Evolutionary conservation across 371 early-diverging fungal species (phyloP).

Genomic region (Mortierella sp.): DNA sequence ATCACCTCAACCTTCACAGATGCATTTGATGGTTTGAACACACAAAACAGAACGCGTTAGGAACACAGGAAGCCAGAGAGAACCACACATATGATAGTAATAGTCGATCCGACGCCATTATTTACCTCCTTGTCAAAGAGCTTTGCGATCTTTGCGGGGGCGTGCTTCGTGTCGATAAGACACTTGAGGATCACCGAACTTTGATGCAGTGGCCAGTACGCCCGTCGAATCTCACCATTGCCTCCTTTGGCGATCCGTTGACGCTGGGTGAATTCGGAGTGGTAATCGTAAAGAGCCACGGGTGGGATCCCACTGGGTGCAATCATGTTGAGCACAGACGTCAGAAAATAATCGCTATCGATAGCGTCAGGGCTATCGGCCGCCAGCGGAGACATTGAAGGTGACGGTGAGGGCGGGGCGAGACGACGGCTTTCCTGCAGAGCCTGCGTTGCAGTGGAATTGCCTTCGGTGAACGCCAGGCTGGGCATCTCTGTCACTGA

Average conservation of each 20-base stretch:
- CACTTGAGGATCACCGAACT: conserved; percentile 39
- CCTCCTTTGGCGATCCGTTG: conserved; percentile 37
- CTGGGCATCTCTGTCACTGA: conserved; percentile 43
- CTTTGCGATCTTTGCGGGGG: conserved; percentile 19
- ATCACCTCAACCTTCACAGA: conserved; percentile 36
- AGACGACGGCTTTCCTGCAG: conserved; percentile 10
- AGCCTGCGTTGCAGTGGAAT: conserved; percentile 12
- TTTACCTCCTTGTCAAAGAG: conserved; percentile 47
- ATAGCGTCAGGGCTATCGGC: conserved; percentile 4
- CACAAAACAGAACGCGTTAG: neutral
- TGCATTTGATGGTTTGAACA: too few relatives aligned
- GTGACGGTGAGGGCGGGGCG: conserved; percentile 23
- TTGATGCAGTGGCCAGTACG: conserved; percentile 23
- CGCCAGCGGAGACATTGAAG: conserved; percentile 18
- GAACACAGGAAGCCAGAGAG: neutral
- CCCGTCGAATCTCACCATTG: conserved; percentile 42
- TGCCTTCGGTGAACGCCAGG: conserved; percentile 22
- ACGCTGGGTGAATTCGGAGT: conserved; percentile 33
- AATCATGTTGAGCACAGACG: conserved; percentile 47
- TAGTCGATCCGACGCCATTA: neutral
- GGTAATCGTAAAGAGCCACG: conserved; percentile 27
- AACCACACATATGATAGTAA: too few relatives aligned
- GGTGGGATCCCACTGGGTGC: conserved; percentile 18
- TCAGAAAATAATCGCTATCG: conserved; percentile 31
- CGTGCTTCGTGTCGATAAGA: conserved; percentile 26